Percentiles rank a stretch among this genome's conserved stretches.
These are phyloP conservation scores for Vaccinium myrtillus DNA, from an alignment of 148 eudicot species.

Conservation along the genomic window DNA sequence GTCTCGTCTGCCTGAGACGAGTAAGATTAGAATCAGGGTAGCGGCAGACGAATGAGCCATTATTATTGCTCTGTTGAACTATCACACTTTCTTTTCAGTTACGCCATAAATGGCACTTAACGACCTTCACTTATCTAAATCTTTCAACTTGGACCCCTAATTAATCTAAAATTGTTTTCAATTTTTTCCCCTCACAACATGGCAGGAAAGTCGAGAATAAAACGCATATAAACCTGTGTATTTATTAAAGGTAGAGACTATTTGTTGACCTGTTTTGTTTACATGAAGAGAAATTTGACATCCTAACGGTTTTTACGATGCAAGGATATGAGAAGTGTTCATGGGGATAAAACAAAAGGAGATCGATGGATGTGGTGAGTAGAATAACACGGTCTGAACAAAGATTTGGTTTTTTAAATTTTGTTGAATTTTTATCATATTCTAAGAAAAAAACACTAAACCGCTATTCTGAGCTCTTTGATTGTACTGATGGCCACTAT, in stretches of 20 bases:
- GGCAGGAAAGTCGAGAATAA: neutral
- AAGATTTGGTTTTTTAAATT: neutral
- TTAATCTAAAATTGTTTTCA: neutral
- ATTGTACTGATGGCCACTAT: neutral
- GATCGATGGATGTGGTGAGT: neutral
- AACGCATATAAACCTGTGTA: neutral
- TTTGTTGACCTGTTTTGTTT: neutral
- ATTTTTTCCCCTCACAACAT: neutral
- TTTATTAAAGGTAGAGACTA: neutral
- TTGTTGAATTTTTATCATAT: neutral
- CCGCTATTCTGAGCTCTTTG: neutral
- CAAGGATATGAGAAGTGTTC: neutral
- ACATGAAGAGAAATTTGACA: neutral
- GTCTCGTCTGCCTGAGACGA: neutral
- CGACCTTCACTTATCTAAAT: no score
- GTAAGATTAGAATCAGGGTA: neutral
- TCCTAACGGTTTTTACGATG: neutral
- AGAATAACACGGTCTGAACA: neutral
- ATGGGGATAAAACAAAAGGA: neutral
- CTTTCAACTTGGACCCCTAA: no score
- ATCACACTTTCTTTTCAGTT: no score
- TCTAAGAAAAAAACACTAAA: neutral
- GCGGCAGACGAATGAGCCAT: no score
- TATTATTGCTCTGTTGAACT: no score
- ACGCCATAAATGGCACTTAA: no score